Percentiles rank a stretch among this genome's conserved stretches.
Conservation (phyloP, 1,284 basidiomycete species). For the Blastosporella zonata region DNA sequence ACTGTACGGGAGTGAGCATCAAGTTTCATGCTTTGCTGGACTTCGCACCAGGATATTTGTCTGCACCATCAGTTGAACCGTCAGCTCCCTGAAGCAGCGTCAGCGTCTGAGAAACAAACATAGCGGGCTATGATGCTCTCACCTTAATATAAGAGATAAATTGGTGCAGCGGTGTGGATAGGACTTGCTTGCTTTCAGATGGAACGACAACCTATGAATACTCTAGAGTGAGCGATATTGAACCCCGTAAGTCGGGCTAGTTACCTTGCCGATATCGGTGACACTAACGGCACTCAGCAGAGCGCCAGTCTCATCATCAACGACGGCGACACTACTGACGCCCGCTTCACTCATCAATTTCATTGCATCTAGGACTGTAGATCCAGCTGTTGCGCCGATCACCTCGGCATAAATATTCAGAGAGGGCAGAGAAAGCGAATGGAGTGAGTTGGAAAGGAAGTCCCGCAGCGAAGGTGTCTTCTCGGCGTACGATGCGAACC, state of each 20-base stretch:
- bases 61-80: slow-evolving; percentile 68
- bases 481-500: slow-evolving; percentile 56
- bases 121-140: slow-evolving; percentile 3
- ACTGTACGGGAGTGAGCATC: slow-evolving; percentile 38
- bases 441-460: slow-evolving; percentile 57
- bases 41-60: slow-evolving; percentile 65
- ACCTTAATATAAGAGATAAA: slow-evolving; percentile 72
- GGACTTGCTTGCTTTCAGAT: slow-evolving; percentile 69
- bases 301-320: slow-evolving; percentile 58
- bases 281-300: slow-evolving; percentile 74
- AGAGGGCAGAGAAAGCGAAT: slow-evolving; percentile 59
- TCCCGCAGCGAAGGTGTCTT: slow-evolving; percentile 45
- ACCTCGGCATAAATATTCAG: slow-evolving; percentile 60
- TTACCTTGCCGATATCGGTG: slow-evolving; percentile 70
- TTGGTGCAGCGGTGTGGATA: slow-evolving; percentile 60
- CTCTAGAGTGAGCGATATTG: background rate
- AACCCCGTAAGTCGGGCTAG: background rate
- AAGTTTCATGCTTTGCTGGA: background rate
- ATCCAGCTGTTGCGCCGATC: slow-evolving; percentile 52
- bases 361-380: slow-evolving; percentile 72
- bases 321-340: slow-evolving; percentile 72
- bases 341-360: slow-evolving; percentile 76
- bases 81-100: slow-evolving; percentile 47
- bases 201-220: slow-evolving; percentile 62
- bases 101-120: background rate